Base-by-base conservation (phyloP, 306 rosid genomes). In the Macrotyloma uniflorum region DNA sequence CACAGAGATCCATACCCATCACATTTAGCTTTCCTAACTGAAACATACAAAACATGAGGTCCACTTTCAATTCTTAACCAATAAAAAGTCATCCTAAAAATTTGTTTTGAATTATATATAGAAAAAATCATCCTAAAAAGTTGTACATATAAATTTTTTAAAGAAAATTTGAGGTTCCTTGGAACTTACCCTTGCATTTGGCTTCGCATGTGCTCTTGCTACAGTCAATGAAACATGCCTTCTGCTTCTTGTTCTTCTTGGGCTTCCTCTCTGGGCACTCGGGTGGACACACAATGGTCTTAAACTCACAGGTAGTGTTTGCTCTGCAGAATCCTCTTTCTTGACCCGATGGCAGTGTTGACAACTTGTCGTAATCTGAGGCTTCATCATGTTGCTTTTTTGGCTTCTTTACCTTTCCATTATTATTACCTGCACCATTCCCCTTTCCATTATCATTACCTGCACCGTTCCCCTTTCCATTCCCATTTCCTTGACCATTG, bases 1-100 rank as follows among this genome's bases (percentile, higher is more conserved):
- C 96, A 92, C 61, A 92, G 87, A 20, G 95, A 77, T 38, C 97
- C 95, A 26, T 85, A 92, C 0, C 97, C 97, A 45, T 90, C 74
- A 74, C 97, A 92, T 59, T 88, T 92, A 47, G 91, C 53, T 67
- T n/a, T 90, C 46, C 93, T 90, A 61, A 19, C 97, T 90, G 88
- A 85, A 62, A 46, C 54, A 67, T 35, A 40, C 65, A 45, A 63
- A 58, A 32, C 30, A 15, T 19, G 8, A 61, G 64, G n/a, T 35
- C 57, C 45, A 15, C 30, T 24, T 22, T 28, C 20, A 11, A 15
- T 24, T 58, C 18, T 12, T 9, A 8, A 19, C 12, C 11, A 53
- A 14, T 58, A 16, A 22, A 1, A 22, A 22, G 1, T 10, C 6
- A 10, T 54, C 16, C 3, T 22, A 54, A 5, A 54, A 0, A 20